A percentile compares a stretch with the other conserved stretches of the same genome.
phyloP scores from a whole-genome alignment of 768 basidiomycete species.

The Pleurotus djamor region DNA sequence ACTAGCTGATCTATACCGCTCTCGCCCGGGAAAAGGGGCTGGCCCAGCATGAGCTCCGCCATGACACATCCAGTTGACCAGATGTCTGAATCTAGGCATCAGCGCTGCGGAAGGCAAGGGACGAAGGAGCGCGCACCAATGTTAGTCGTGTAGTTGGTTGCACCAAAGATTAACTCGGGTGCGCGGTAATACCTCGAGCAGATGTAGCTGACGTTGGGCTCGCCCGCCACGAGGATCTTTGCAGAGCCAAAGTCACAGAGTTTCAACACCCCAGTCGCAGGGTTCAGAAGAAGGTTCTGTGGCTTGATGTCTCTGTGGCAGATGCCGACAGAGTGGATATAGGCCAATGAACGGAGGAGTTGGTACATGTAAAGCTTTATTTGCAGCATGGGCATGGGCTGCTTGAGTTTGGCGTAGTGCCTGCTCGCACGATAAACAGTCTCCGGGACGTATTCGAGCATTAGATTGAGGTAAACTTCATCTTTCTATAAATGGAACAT shows the following conservation, averaged over 20 bases:
- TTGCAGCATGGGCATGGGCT: conserved; percentile 99
- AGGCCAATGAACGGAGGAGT: conserved; percentile 94
- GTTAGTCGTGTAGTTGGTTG: conserved; percentile 99
- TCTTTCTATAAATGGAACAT: conserved; percentile 70
- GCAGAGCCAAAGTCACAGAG: conserved; percentile 99
- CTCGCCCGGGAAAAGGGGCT: conserved; percentile 98
- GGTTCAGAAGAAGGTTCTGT: conserved; percentile 97
- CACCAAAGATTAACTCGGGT: conserved; percentile 98
- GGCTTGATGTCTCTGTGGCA: conserved; percentile 99
- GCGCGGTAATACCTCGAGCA: conserved; percentile 99
- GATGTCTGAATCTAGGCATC: conserved; percentile 59
- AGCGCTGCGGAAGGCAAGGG: background rate
- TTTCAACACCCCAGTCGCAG: conserved; percentile 94
- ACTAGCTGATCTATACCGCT: conserved; percentile 99
- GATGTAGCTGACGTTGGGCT: conserved; percentile 99
- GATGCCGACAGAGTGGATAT: conserved; percentile 99
- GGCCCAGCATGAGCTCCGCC: conserved; percentile 99
- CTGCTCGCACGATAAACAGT: conserved; percentile 99
- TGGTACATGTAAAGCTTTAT: conserved; percentile 99
- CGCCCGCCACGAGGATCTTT: conserved; percentile 96
- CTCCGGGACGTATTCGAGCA: conserved; percentile 98
- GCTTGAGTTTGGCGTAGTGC: conserved; percentile 99
- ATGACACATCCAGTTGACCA: conserved; percentile 99
- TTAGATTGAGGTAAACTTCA: conserved; percentile 99
- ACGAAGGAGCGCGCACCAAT: conserved; percentile 66